These are phyloP conservation scores for Xerocomus spinulosus DNA, from an alignment of 768 basidiomycete species.

Conservation along the genomic window DNA sequence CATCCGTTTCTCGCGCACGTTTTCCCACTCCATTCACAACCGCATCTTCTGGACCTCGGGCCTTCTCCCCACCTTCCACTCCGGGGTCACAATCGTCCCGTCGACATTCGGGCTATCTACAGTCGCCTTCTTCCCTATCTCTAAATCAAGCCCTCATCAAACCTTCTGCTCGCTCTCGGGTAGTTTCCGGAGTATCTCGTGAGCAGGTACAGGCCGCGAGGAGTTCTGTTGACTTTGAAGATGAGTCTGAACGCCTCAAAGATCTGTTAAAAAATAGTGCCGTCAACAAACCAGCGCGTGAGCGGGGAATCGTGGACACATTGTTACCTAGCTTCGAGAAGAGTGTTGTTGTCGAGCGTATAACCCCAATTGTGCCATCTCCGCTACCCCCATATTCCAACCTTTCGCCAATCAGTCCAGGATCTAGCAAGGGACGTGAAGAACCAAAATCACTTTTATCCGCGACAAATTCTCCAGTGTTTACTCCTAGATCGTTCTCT, in stretches of 20 bases:
- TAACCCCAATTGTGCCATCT: conserved; percentile 11
- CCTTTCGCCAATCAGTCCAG: conserved; percentile 11
- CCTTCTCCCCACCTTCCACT: conserved; percentile 20
- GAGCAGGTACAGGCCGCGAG: conserved; percentile 74
- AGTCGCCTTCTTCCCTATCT: conserved; percentile 37
- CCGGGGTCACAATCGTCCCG: conserved; percentile 20
- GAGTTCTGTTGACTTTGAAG: conserved; percentile 78
- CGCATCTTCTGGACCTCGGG: conserved; percentile 5
- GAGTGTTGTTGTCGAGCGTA: conserved; percentile 20
- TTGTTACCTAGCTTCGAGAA: conserved; percentile 31
- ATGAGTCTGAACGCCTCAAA: conserved; percentile 72
- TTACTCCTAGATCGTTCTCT: conserved; percentile 35
- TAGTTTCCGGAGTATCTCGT: conserved; percentile 67
- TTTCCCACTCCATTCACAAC: conserved; percentile 2
- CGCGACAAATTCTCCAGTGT: conserved; percentile 41
- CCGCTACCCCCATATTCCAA: conserved; percentile 5
- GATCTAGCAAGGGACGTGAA: conserved; percentile 21
- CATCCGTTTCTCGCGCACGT: conserved; percentile 13
- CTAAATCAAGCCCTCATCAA: conserved; percentile 44
- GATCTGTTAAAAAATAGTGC: conserved; percentile 59
- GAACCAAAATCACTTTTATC: conserved; percentile 44
- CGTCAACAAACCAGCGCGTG: conserved; percentile 31
- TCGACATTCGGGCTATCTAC: conserved; percentile 24
- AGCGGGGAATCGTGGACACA: conserved; percentile 30
- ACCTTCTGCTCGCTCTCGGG: conserved; percentile 51